Base-by-base conservation (phyloP, 2,329 filamentous ascomycete genomes). In the Alternaria triticimaculans region DNA sequence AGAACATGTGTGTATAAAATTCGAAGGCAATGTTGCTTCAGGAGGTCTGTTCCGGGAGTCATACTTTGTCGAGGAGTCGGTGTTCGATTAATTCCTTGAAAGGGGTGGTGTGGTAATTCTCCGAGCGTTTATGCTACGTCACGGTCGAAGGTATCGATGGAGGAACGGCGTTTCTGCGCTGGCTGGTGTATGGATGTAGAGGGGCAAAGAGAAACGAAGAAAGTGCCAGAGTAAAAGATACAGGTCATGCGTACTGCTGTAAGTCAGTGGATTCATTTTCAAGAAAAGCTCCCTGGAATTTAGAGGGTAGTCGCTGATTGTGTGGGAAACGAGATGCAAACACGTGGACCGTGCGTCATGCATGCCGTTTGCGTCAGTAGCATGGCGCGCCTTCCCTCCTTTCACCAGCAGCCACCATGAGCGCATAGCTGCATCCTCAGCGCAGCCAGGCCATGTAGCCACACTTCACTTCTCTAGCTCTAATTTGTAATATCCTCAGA, bases 401-500 rank as follows among this genome's bases (percentile, higher is more conserved):
- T 62, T 58, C 59, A 53, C 48, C 58, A 28, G 45, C 51, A 55
- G 54, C 41, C 55, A 64, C 57, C 50, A 53, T 62, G 62, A 51
- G 65, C 60, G 37, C 60, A 62, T 63, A 60, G 54, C 66, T 57
- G 59, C 63, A 60, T 55, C 56, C 62, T 55, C 66, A 57, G 55
- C 56, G 45, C 43, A 50, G 30, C 14, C 55, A 48, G 37, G 61
- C 57, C 58, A 74, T 74, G 72, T 74, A 72, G 65, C 63, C 56
- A 55, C 60, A 25, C 33, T 43, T 28, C 21, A 60, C 64, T 60
- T 60, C 44, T 46, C 58, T 64, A 67, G 60, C 62, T 60, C 46
- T 74, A 72, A 73, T 72, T 64, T 70, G 44, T 74, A 74, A 72
- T 74, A 67, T 62, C 61, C 54, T 41, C 62, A 61, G 54, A 62